These are phyloP conservation scores for Podospora bellae-mahoneyi DNA, from an alignment of 495 filamentous ascomycete genomes.

Conservation along the genomic window DNA sequence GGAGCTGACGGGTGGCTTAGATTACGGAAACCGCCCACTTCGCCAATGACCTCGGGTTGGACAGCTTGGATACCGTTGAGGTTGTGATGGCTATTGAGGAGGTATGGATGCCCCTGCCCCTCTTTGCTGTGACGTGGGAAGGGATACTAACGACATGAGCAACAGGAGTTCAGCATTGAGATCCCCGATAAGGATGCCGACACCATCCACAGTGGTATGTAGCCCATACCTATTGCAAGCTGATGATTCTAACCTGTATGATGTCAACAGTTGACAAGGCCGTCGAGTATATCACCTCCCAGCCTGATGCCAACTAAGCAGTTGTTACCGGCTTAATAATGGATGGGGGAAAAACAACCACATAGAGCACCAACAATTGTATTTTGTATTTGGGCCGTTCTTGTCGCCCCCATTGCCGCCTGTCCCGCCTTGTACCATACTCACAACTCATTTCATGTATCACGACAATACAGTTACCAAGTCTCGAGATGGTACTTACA, in stretches of 20 bases:
- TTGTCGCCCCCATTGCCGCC: not conserved
- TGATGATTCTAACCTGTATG: not conserved
- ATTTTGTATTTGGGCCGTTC: not conserved
- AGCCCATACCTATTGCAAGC: not conserved
- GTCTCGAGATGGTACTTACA: not conserved
- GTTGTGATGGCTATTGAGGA: constrained; percentile 99
- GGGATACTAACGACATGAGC: not conserved
- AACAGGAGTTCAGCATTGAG: constrained; percentile 98
- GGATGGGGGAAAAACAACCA: not conserved
- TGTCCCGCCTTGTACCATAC: constrained; percentile 28
- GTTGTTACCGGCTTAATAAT: not conserved
- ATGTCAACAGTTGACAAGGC: constrained; percentile 77
- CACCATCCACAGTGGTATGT: constrained; percentile 89
- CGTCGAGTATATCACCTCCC: constrained; percentile 88
- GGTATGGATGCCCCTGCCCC: constrained; percentile 49
- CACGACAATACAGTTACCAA: not conserved
- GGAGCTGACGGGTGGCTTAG: constrained; percentile 45
- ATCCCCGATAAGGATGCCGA: constrained; percentile 99
- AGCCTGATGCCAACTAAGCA: constrained; percentile 71
- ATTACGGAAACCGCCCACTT: constrained; percentile 82
- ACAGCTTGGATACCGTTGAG: constrained; percentile 97
- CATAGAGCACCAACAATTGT: not conserved
- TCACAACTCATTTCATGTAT: constrained; percentile 7
- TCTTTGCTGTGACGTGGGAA: not conserved
- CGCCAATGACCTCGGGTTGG: constrained; percentile 89